These are phyloP conservation scores for Dothistroma pini DNA, from an alignment of 2,329 filamentous ascomycete species.

Conservation along the genomic window DNA sequence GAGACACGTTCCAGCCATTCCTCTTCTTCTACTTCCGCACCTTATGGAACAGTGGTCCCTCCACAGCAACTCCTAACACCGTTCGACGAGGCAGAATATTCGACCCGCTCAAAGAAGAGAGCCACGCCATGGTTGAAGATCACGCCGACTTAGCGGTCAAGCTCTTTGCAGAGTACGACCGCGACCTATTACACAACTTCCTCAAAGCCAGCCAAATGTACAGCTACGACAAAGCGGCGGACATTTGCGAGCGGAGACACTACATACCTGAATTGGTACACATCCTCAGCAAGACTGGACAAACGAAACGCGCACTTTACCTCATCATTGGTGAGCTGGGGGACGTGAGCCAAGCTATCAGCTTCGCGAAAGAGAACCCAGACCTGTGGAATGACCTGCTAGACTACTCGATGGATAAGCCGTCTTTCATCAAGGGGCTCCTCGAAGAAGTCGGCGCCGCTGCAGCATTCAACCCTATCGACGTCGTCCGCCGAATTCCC, in stretches of 20 bases:
- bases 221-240: conserved; percentile 72
- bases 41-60: conserved; percentile 60
- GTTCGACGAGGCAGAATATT: conserved; percentile 26
- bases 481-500: conserved; percentile 83
- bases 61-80: background rate
- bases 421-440: conserved; percentile 84
- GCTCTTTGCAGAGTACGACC: conserved; percentile 81
- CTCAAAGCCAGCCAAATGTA: conserved; percentile 78
- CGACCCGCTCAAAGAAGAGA: conserved; percentile 46
- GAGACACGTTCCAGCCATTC: conserved; percentile 61
- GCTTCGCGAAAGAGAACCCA: conserved; percentile 87
- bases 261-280: conserved; percentile 95
- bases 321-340: conserved; percentile 91
- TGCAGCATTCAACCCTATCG: conserved; percentile 73
- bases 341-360: conserved; percentile 88
- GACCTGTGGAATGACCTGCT: conserved; percentile 95
- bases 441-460: conserved; percentile 91
- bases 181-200: conserved; percentile 78
- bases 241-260: conserved; percentile 73
- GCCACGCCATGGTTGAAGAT: conserved; percentile 67
- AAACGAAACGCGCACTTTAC: conserved; percentile 85
- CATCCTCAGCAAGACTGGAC: conserved; percentile 89
- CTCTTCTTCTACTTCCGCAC: conserved; percentile 88
- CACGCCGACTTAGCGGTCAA: conserved; percentile 84
- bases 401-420: conserved; percentile 96